Evolutionary conservation across 2,329 filamentous ascomycete genomes (phyloP), one percentile per base, ranked within the genome.

Genomic region (Fusarium decemcellulare): DNA sequence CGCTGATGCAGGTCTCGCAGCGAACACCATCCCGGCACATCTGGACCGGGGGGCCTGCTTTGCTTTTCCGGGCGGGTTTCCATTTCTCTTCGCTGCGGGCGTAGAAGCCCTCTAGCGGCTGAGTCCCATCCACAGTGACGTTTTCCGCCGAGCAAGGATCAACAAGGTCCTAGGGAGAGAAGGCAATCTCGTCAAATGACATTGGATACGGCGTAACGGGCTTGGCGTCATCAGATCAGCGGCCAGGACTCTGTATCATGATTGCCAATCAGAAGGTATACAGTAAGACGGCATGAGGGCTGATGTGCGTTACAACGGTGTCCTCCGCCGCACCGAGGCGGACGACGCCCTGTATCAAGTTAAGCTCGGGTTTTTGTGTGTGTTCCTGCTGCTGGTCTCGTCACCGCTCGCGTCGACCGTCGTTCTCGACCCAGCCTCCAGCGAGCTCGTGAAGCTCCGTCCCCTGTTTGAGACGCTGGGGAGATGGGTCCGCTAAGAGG

Each of bases 151-250:
- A 51, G 16, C 59, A 62, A 47, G 66, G 56, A 55, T 55, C 34
- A 29, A 40, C 36, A 46, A 34, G 29, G 48, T 46, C 34, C 55
- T 32, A 34, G 27, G 48, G 36, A 14, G 32, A 27, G 34, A 34
- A 54, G 61, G 44, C 59, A 62, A 63, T 67, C 53, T 70, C 55
- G 63, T 48, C 48, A 37, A 34, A 16, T 52, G 50, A 51, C 29
- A 51, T n/a, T 34, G 32, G 32, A 34, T 34, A 34, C 32, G 32
- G 32, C 32, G 32, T 34, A 34, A 54, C 23, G 51, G 34, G 30
- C 39, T 47, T 68, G 65, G 65, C 65, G 61, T 65, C 65, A 58
- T 61, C 52, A 32, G 67, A 61, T 70, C 67, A 68, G 55, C 43
- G 61, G n/a, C 61, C 32, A 48, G 15, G n/a, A 50, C 64, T 30